Evolutionary conservation across 257 asterid genomes (phyloP).

Genomic region (Coffea eugenioides): DNA sequence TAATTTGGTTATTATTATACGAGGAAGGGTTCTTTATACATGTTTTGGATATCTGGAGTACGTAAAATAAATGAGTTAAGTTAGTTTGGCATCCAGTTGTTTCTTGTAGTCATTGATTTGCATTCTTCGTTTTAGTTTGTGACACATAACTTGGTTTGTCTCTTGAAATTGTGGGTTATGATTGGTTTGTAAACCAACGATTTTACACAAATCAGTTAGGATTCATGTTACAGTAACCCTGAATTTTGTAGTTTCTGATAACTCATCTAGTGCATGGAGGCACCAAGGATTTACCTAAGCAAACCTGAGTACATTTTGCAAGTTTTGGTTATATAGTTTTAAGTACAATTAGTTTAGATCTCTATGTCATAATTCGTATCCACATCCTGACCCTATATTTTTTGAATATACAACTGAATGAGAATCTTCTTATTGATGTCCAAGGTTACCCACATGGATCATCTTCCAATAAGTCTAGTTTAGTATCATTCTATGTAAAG

Average conservation of each 20-base stretch:
- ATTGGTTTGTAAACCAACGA: background rate
- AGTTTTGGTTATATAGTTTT: too few species aligned
- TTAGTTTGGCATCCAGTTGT: background rate
- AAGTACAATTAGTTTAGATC: too few species aligned
- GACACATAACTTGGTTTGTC: background rate
- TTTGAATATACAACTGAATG: background rate
- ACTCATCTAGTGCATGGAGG: too few species aligned
- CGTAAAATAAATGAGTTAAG: background rate
- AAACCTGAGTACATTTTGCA: too few species aligned
- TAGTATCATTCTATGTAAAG: background rate
- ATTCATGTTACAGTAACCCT: too few species aligned
- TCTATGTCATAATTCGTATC: background rate
- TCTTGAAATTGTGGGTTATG: background rate
- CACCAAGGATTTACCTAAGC: too few species aligned
- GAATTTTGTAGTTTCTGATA: too few species aligned
- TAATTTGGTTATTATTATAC: background rate
- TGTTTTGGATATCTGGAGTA: background rate
- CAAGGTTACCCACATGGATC: background rate
- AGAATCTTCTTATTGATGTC: background rate
- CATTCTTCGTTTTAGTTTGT: background rate
- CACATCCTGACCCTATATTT: background rate
- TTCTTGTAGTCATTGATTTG: background rate
- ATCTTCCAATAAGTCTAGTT: background rate
- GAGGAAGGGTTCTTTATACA: background rate
- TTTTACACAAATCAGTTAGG: too few species aligned